Evolutionary conservation across 2,329 filamentous ascomycete genomes (phyloP).

Genomic region (Penicillium sp.): DNA sequence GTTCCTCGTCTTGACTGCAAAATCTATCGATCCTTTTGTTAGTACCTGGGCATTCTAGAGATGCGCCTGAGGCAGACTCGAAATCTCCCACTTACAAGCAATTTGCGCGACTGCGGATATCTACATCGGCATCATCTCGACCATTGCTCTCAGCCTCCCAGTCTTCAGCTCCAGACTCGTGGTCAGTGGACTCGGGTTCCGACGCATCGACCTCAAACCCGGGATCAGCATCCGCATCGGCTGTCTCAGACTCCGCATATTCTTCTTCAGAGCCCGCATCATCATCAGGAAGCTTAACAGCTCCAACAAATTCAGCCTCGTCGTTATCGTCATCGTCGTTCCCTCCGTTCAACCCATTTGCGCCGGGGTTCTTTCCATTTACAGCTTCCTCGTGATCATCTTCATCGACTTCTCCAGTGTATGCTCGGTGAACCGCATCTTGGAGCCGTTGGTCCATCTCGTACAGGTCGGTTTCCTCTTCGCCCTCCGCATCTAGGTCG

Average conservation of each 20-base stretch:
- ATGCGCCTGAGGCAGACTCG: neutral
- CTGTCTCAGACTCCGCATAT: constrained; percentile 38
- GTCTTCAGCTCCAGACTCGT: constrained; percentile 56
- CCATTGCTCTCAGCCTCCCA: constrained; percentile 50
- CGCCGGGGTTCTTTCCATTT: constrained; percentile 33
- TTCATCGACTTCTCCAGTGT: constrained; percentile 31
- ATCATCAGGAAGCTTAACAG: constrained; percentile 37
- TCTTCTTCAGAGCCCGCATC: constrained; percentile 37
- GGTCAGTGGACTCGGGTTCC: constrained; percentile 45
- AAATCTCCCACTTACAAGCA: constrained; percentile 56
- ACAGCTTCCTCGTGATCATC: constrained; percentile 28
- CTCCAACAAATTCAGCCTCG: constrained; percentile 40
- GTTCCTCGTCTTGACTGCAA: constrained; percentile 76
- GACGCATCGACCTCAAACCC: constrained; percentile 44
- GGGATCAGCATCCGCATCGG: constrained; percentile 43
- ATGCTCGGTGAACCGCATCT: constrained; percentile 38
- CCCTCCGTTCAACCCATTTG: constrained; percentile 32
- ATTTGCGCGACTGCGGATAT: constrained; percentile 52
- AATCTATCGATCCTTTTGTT: constrained; percentile 56
- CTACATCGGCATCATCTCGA: constrained; percentile 44
- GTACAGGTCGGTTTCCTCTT: constrained; percentile 43
- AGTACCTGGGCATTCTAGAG: constrained; percentile 22
- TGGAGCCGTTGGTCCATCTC: constrained; percentile 41
- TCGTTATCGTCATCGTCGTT: constrained; percentile 42
- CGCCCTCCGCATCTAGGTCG: constrained; percentile 45